These are phyloP conservation scores for Xylariaceae sp. DNA, from an alignment of 2,329 filamentous ascomycete genomes.

Conservation along the genomic window DNA sequence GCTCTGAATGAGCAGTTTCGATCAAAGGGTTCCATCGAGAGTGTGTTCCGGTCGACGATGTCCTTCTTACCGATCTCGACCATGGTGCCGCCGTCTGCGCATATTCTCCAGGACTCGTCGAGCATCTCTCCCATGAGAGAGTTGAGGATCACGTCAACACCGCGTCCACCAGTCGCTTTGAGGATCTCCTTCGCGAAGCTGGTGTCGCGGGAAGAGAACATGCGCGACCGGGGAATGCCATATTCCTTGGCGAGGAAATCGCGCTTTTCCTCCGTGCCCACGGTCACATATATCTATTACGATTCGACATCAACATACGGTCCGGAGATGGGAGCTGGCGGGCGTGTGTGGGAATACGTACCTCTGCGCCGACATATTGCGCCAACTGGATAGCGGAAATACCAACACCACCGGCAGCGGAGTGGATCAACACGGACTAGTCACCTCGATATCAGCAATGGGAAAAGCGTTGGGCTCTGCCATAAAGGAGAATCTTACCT, in stretches of 20 bases:
- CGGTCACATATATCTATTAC: conserved; percentile 28
- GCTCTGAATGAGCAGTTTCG: too few relatives aligned
- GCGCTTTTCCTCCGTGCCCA: conserved; percentile 16
- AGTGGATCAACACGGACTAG: conserved; percentile 34
- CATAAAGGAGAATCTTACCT: too few relatives aligned
- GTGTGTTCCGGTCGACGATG: conserved; percentile 24
- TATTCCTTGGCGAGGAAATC: conserved; percentile 24
- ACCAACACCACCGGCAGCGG: conserved; percentile 33
- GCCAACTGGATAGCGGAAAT: conserved; percentile 27
- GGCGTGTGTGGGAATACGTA: not conserved
- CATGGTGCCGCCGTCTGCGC: conserved; percentile 32
- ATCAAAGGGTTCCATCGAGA: too few relatives aligned
- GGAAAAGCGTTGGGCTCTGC: too few relatives aligned
- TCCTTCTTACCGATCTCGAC: conserved; percentile 36
- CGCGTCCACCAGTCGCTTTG: conserved; percentile 9
- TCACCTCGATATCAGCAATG: conserved; percentile 3
- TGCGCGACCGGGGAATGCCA: conserved; percentile 26
- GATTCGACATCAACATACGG: conserved; percentile 1
- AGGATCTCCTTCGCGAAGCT: conserved; percentile 28
- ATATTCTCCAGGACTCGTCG: conserved; percentile 28
- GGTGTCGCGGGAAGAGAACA: conserved; percentile 31
- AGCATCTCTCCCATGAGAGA: conserved; percentile 12
- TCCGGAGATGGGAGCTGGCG: not conserved
- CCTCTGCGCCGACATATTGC: not conserved
- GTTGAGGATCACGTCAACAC: conserved; percentile 18